Percentiles rank a stretch among this genome's conserved stretches.
Evolutionary conservation across 139 green algal genomes (phyloP).

Genomic region (Bryopsis sp.): DNA sequence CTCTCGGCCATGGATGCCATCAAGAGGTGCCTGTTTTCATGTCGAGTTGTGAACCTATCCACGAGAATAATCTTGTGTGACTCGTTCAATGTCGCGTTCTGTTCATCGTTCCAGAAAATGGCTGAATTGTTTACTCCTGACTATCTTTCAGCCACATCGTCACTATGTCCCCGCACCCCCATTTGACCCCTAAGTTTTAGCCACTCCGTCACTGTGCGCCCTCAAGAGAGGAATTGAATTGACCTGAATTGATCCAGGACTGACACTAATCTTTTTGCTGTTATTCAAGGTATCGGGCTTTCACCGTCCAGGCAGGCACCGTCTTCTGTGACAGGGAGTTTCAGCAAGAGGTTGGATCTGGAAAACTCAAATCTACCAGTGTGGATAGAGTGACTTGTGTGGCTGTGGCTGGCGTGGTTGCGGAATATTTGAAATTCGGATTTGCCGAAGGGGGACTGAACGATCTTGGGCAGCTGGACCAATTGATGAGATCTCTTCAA

Average conservation of each 20-base stretch:
- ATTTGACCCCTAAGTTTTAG: too few species aligned
- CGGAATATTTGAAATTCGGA: conserved; percentile 82
- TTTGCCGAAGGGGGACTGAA: conserved; percentile 80
- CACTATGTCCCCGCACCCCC: too few species aligned
- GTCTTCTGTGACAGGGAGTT: conserved; percentile 91
- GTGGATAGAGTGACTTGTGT: conserved; percentile 12
- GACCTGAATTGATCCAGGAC: too few species aligned
- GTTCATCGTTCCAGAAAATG: too few species aligned
- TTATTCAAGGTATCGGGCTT: conserved; percentile 42
- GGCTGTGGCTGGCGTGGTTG: conserved; percentile 51
- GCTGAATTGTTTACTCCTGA: too few species aligned
- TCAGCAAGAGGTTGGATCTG: conserved; percentile 73
- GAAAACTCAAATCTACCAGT: conserved; percentile 9
- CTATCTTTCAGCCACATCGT: too few species aligned
- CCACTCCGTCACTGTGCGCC: too few species aligned
- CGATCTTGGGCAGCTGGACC: conserved; percentile 88
- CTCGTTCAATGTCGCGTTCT: too few species aligned
- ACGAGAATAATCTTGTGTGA: too few species aligned
- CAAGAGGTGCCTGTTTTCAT: conserved; percentile 30
- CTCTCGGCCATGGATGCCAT: conserved; percentile 78
- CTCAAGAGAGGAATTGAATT: too few species aligned
- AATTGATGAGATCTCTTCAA: conserved; percentile 50
- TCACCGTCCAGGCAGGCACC: conserved; percentile 93
- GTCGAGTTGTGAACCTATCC: neutral
- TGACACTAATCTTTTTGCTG: too few species aligned